Evolutionary conservation across 2,329 filamentous ascomycete species (phyloP), one percentile per base, ranked within the genome.

Genomic region (Monosporascus ibericus): DNA sequence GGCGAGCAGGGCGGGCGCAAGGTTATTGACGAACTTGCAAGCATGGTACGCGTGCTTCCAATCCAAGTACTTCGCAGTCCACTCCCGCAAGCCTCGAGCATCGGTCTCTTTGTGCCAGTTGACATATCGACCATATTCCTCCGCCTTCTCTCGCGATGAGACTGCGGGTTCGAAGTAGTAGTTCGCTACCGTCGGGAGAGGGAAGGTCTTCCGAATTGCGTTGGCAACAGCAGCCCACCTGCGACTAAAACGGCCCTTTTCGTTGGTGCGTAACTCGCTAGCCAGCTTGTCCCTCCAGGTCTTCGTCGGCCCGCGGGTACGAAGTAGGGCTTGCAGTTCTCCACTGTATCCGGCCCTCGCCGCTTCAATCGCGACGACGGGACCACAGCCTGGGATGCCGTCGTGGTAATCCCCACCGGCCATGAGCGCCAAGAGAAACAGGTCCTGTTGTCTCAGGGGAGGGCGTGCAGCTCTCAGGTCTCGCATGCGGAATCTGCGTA

Each of bases 381-480:
- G 25, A 14, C 52, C 55, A 30, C 62, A 56, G 65, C 40, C 50
- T 8, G n/a, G 47, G 0, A 63, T 54, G 2, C 62, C 63, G 20
- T 49, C 30, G 5, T 47, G 27, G 25, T 66, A 65, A 11, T 63
- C 58, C 20, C 58, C 62, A 6, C 63, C 63, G 1, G 58, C 59
- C 49, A 65, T 55, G 36, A 60, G 56, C 2, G 62, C 62, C 49
- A 60, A 57, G 49, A 60, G 54, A 2, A 64, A 48, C 47, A 65
- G 47, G 47, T 59, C 58, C 24, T 61, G 50, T 9, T 50, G 48
- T 7, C 56, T 53, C 11, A 63, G 24, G 9, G 50, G 47, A 3
- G 52, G 53, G 6, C 49, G 54, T 2, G n/a, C 44, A 3, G 18
- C 36, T 11, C 34, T 18, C 18, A 57, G 9, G 2, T 59, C 50